phyloP scores from a whole-genome alignment of 139 green algal genomes.

The Zygnema circumcarinatum region DNA sequence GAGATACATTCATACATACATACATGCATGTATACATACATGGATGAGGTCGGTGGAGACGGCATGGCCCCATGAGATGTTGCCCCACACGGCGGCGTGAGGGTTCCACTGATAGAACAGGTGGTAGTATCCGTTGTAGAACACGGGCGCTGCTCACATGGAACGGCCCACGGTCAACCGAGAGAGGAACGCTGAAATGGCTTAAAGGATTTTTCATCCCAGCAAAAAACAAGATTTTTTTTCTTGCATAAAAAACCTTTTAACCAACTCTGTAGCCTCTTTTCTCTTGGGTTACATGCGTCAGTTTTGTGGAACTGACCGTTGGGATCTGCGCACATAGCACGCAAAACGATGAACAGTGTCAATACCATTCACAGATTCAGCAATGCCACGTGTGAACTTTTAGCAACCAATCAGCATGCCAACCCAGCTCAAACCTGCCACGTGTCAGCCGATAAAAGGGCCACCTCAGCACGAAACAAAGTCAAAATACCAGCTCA shows the following conservation, averaged over 20 bases:
- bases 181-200: background rate
- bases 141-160: background rate
- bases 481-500: background rate
- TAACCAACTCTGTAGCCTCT: too few species aligned
- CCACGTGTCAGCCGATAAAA: background rate
- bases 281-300: too few species aligned
- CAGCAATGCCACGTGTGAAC: too few species aligned
- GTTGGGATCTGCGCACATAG: background rate
- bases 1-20: background rate
- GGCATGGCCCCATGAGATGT: slow-evolving; percentile 51
- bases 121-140: background rate
- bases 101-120: slow-evolving; percentile 54
- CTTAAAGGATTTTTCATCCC: too few species aligned
- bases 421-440: background rate
- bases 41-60: slow-evolving; percentile 33
- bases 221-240: too few species aligned
- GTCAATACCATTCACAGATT: background rate
- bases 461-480: background rate
- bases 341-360: background rate
- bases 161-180: background rate
- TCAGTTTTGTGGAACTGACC: too few species aligned
- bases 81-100: slow-evolving; percentile 39
- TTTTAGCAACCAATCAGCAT: too few species aligned
- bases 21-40: background rate
- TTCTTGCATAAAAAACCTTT: too few species aligned